phyloP scores from a whole-genome alignment of 2,329 filamentous ascomycete genomes.

The Juglanconis juglandina region DNA sequence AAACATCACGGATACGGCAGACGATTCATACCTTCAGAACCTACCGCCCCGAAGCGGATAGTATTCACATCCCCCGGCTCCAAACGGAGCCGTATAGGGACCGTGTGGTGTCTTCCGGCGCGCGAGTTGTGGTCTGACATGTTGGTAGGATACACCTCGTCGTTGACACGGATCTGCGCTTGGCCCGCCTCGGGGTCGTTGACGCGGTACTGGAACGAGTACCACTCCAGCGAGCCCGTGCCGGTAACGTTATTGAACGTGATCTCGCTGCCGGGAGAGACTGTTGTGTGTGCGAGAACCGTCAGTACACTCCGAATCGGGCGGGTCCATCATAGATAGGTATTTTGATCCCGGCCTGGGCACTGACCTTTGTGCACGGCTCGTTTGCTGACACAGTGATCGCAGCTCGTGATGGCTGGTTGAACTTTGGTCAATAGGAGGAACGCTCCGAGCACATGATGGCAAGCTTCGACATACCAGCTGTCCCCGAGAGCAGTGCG shows the following conservation, averaged over 20 bases:
- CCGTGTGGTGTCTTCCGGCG: constrained; percentile 32
- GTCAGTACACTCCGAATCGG: background rate
- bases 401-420: constrained; percentile 1
- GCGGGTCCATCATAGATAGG: too few relatives aligned
- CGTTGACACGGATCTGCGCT: constrained; percentile 33
- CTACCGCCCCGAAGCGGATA: constrained; percentile 32
- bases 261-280: constrained; percentile 25
- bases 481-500: constrained; percentile 26
- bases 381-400: constrained; percentile 9
- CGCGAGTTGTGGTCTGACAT: constrained; percentile 34
- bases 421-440: background rate
- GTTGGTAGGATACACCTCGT: constrained; percentile 29
- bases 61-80: constrained; percentile 31
- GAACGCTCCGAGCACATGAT: background rate
- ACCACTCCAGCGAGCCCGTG: constrained; percentile 33
- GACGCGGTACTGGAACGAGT: constrained; percentile 34
- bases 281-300: constrained; percentile 2
- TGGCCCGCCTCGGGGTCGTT: constrained; percentile 31
- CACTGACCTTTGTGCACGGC: constrained; percentile 1
- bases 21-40: constrained; percentile 8
- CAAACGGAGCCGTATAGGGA: constrained; percentile 32
- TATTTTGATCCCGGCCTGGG: background rate
- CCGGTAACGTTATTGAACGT: constrained; percentile 35
- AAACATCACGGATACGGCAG: background rate
- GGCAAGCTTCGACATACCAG: constrained; percentile 21